Conservation (phyloP, 768 basidiomycete species). For the Russula ochroleuca region DNA sequence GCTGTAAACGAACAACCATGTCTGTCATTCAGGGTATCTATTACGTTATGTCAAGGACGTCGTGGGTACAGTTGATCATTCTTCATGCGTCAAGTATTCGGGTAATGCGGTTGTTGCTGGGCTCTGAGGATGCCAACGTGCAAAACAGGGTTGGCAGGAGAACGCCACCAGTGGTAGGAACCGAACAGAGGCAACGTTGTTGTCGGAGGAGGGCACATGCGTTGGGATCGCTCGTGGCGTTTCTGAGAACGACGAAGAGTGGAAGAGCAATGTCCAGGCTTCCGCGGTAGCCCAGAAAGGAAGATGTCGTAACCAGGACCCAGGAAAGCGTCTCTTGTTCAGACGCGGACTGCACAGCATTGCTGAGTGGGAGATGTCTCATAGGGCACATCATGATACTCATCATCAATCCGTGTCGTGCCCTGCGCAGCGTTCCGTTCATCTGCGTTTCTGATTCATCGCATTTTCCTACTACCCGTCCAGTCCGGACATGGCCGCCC, state of each 20-base stretch:
- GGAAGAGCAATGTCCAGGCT: background rate
- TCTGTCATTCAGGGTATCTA: background rate
- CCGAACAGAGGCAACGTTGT: background rate
- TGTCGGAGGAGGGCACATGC: background rate
- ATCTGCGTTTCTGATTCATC: conserved; percentile 6
- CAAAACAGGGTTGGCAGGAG: background rate
- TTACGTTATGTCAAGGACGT: conserved; percentile 1
- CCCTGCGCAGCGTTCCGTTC: conserved; percentile 1
- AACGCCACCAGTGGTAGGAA: background rate
- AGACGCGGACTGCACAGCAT: conserved; percentile 2
- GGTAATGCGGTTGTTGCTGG: conserved; percentile 2
- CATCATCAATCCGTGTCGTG: conserved; percentile 16
- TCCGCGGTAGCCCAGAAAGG: conserved; percentile 1
- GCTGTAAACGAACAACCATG: conserved; percentile 1
- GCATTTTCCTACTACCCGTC: background rate
- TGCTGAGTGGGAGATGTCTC: background rate
- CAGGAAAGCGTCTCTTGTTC: background rate
- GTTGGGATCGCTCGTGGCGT: background rate
- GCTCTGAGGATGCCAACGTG: background rate
- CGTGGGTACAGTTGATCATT: background rate
- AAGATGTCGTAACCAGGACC: background rate
- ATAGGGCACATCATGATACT: background rate
- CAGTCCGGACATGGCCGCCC: conserved; percentile 18
- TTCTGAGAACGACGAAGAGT: too few relatives aligned
- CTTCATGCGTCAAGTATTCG: background rate